Evolutionary conservation across 352 stramenopile species (phyloP).

Genomic region (Hyaloperonospora arabidopsidis): DNA sequence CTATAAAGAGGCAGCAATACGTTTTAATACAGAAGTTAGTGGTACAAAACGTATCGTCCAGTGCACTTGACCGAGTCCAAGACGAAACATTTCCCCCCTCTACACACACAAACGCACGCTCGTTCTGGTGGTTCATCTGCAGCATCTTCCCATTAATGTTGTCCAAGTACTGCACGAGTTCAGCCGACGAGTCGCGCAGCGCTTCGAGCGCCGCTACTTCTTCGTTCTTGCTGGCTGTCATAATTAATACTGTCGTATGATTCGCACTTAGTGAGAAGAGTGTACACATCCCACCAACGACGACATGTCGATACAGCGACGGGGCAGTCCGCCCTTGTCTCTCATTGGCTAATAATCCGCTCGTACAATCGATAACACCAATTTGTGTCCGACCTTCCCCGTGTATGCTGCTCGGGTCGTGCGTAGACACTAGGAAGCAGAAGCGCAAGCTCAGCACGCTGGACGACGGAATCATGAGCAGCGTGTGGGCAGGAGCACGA

Average conservation of each 20-base stretch:
- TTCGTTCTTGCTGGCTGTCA: slow-evolving; percentile 54
- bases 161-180: slow-evolving; percentile 69
- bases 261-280: no score
- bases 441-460: slow-evolving; percentile 77
- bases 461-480: slow-evolving; percentile 25
- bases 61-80: neutral
- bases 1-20: slow-evolving; percentile 28
- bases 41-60: no score
- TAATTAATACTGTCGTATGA: slow-evolving; percentile 9
- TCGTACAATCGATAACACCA: neutral
- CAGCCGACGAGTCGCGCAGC: slow-evolving; percentile 65
- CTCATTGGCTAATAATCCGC: slow-evolving; percentile 8
- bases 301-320: neutral
- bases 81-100: neutral
- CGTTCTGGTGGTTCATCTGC: slow-evolving; percentile 78
- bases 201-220: slow-evolving; percentile 73
- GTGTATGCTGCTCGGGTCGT: slow-evolving; percentile 29
- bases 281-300: neutral
- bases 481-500: slow-evolving; percentile 50
- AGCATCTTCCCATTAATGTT: slow-evolving; percentile 64
- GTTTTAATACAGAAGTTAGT: no score
- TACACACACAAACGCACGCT: slow-evolving; percentile 34
- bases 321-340: slow-evolving; percentile 8
- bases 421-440: slow-evolving; percentile 53
- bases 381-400: neutral